A percentile compares a stretch with the other conserved stretches of the same genome.
phyloP scores from a whole-genome alignment of 208 protist genomes.

The Trypanosoma conorhini region DNA sequence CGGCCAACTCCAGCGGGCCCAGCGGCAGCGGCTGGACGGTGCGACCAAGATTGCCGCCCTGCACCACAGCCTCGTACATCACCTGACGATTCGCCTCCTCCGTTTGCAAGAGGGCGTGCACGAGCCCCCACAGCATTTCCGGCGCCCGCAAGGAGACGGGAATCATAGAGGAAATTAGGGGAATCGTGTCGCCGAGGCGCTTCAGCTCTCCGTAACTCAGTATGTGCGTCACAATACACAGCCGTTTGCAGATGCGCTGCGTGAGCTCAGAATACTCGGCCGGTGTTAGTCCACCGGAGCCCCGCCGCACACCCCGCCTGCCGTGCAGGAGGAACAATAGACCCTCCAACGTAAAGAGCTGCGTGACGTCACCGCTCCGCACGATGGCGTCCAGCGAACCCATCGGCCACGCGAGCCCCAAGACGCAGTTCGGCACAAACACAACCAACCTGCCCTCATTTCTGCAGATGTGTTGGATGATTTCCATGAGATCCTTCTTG shows the following conservation, averaged over 20 bases:
- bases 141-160: conserved; percentile 34
- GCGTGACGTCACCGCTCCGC: conserved; percentile 60
- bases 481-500: conserved; percentile 47
- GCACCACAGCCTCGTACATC: not conserved
- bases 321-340: conserved; percentile 44
- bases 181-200: conserved; percentile 38
- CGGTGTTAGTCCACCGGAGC: conserved; percentile 34
- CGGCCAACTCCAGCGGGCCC: not conserved
- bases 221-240: conserved; percentile 66
- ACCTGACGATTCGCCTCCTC: not conserved
- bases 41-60: not conserved
- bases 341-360: conserved; percentile 72
- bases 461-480: conserved; percentile 44
- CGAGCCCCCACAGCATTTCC: conserved; percentile 44
- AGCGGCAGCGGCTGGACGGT: not conserved
- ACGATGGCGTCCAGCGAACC: conserved; percentile 56
- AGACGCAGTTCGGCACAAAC: conserved; percentile 55
- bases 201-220: conserved; percentile 35
- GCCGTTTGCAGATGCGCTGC: conserved; percentile 48
- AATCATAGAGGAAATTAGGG: conserved; percentile 38
- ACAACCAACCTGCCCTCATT: conserved; percentile 55
- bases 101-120: conserved; percentile 31
- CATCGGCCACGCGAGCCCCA: conserved; percentile 48
- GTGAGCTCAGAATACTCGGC: conserved; percentile 54
- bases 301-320: conserved; percentile 22